A percentile compares a stretch with the other conserved stretches of the same genome.
Evolutionary conservation across 2,329 filamentous ascomycete genomes (phyloP).

Genomic region (Xylariaceae sp.): DNA sequence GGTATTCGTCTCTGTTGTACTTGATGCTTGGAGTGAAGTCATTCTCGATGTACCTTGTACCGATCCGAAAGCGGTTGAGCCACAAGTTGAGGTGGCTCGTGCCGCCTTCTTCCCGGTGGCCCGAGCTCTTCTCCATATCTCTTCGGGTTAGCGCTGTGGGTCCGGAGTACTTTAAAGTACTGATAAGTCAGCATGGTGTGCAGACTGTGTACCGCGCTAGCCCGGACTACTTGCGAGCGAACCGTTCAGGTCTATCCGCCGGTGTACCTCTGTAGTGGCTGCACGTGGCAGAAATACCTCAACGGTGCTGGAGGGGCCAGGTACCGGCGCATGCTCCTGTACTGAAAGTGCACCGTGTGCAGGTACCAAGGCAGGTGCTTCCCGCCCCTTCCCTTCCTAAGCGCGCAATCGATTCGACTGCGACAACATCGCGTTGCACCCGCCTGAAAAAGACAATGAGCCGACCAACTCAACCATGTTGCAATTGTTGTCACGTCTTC

Average conservation of each 20-base stretch:
- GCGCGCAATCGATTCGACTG: constrained; percentile 18
- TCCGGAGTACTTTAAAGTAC: background rate
- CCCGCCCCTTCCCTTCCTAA: background rate
- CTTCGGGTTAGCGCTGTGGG: background rate
- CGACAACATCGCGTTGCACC: constrained; percentile 19
- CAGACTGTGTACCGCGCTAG: background rate
- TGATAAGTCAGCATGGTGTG: background rate
- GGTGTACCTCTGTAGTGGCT: too few species aligned
- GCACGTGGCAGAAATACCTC: too few species aligned
- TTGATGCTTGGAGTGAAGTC: too few species aligned
- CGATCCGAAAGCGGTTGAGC: background rate
- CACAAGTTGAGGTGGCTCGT: background rate
- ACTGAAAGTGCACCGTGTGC: background rate
- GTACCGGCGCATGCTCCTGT: background rate
- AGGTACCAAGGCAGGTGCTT: background rate
- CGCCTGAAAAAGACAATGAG: constrained; percentile 18
- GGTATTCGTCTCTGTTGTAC: too few species aligned
- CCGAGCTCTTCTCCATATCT: background rate
- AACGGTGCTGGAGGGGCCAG: background rate
- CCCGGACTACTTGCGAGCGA: too few species aligned
- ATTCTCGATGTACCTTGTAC: background rate
- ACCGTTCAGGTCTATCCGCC: too few species aligned
- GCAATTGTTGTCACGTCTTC: constrained; percentile 17
- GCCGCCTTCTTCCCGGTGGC: background rate
- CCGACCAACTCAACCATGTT: constrained; percentile 3